A percentile compares a stretch with the other conserved stretches of the same genome.
These are phyloP conservation scores for Chaetomium sp. DNA, from an alignment of 2,329 filamentous ascomycete genomes.

Conservation along the genomic window DNA sequence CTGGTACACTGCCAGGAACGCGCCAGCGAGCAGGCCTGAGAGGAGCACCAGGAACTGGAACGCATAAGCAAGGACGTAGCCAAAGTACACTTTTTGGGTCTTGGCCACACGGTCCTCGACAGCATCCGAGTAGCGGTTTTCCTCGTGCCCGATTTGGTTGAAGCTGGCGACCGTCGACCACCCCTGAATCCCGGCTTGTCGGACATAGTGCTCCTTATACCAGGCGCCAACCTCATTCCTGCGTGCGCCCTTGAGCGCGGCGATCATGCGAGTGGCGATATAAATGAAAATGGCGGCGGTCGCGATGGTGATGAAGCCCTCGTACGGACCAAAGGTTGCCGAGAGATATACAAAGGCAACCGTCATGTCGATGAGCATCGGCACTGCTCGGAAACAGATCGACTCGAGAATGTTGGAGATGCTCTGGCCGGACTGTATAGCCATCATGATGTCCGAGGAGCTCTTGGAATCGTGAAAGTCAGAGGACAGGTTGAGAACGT, in stretches of 20 bases:
- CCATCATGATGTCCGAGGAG: constrained; percentile 60
- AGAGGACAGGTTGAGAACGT: constrained; percentile 62
- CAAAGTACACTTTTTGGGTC: constrained; percentile 45
- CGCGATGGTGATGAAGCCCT: constrained; percentile 63
- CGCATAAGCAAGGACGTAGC: constrained; percentile 55
- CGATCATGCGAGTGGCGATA: constrained; percentile 55
- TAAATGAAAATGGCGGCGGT: constrained; percentile 60
- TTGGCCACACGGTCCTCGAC: constrained; percentile 47
- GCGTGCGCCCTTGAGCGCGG: constrained; percentile 52
- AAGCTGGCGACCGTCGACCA: constrained; percentile 63
- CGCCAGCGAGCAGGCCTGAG: constrained; percentile 66
- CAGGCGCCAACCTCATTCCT: constrained; percentile 55
- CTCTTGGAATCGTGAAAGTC: constrained; percentile 65
- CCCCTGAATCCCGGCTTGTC: constrained; percentile 58
- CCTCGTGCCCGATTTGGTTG: constrained; percentile 61
- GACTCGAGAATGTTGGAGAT: constrained; percentile 60
- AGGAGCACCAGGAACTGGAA: constrained; percentile 66
- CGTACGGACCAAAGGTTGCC: constrained; percentile 60
- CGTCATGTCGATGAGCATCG: constrained; percentile 62
- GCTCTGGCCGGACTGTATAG: constrained; percentile 56
- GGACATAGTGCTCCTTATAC: constrained; percentile 58
- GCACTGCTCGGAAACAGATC: constrained; percentile 59
- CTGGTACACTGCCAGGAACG: constrained; percentile 64
- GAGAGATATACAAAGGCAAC: constrained; percentile 64
- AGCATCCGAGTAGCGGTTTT: constrained; percentile 55